Evolutionary conservation across 2,329 filamentous ascomycete genomes (phyloP).

Genomic region (Nannizziopsis barbatae): DNA sequence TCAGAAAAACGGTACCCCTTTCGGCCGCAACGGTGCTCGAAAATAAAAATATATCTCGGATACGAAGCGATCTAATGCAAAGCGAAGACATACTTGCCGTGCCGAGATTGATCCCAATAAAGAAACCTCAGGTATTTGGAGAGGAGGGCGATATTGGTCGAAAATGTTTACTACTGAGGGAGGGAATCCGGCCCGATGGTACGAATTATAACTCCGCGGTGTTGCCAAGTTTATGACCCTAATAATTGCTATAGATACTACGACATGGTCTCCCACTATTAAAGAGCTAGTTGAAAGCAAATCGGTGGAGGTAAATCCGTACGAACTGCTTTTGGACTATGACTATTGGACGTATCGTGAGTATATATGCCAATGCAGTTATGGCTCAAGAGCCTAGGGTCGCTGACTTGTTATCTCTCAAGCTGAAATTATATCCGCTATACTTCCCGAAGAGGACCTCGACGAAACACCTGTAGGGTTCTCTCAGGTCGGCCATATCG

Average conservation of each 20-base stretch:
- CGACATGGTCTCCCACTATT: slow-evolving; percentile 65
- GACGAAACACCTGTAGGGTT: slow-evolving; percentile 77
- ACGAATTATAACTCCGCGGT: slow-evolving; percentile 15
- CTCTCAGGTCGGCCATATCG: slow-evolving; percentile 80
- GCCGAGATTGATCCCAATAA: slow-evolving; percentile 54
- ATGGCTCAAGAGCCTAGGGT: not conserved
- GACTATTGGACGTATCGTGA: slow-evolving; percentile 73
- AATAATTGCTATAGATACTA: slow-evolving; percentile 43
- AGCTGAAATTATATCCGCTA: slow-evolving; percentile 72
- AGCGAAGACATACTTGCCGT: slow-evolving; percentile 55
- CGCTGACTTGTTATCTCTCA: slow-evolving; percentile 9
- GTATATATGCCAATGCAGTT: slow-evolving; percentile 21
- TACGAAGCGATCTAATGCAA: slow-evolving; percentile 54
- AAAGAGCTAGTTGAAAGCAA: slow-evolving; percentile 56
- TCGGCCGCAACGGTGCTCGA: slow-evolving; percentile 70
- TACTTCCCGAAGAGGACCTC: slow-evolving; percentile 69
- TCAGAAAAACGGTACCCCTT: slow-evolving; percentile 62
- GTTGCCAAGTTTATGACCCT: not conserved
- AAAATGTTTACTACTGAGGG: slow-evolving; percentile 32
- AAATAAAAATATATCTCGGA: slow-evolving; percentile 59
- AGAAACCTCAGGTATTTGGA: slow-evolving; percentile 47
- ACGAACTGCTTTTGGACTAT: slow-evolving; percentile 66
- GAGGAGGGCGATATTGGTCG: slow-evolving; percentile 24
- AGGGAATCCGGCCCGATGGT: slow-evolving; percentile 32
- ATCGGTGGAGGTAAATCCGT: slow-evolving; percentile 62